Percentiles rank a stretch among this genome's conserved stretches.
phyloP scores from a whole-genome alignment of 148 eudicot species.

The Dianthus caryophyllus region DNA sequence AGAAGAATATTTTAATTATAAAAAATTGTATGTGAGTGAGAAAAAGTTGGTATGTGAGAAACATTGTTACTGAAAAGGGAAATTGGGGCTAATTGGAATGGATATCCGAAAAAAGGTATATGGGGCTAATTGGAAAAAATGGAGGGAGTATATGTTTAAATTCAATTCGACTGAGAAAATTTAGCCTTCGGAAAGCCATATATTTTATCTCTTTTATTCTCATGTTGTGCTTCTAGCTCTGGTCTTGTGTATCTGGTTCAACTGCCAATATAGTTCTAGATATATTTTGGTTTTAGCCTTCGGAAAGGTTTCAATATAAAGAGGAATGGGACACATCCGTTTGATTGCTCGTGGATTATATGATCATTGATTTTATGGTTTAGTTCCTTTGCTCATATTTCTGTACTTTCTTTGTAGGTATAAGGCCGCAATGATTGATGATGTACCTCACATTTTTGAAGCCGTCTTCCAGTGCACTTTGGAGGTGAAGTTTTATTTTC shows the following conservation, averaged over 20 bases:
- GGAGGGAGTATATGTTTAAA: too few relatives aligned
- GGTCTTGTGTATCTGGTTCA: background rate
- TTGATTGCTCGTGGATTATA: too few relatives aligned
- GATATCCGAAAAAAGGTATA: too few relatives aligned
- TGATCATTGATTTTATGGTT: background rate
- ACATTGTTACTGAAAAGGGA: too few relatives aligned
- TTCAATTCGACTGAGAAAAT: background rate
- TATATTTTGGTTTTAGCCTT: background rate
- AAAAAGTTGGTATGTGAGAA: too few relatives aligned
- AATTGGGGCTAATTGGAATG: too few relatives aligned
- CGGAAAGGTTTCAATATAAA: background rate
- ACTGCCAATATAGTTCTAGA: background rate
- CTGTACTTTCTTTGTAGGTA: slow-evolving; percentile 40
- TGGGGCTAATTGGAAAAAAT: too few relatives aligned
- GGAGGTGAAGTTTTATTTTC: slow-evolving; percentile 46
- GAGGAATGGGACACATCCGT: background rate
- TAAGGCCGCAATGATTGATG: slow-evolving; percentile 85
- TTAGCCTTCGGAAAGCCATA: background rate
- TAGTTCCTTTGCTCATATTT: background rate
- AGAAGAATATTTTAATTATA: too few relatives aligned
- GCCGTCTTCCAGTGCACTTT: slow-evolving; percentile 95
- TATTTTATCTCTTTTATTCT: background rate
- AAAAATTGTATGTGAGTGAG: too few relatives aligned
- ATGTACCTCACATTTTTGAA: slow-evolving; percentile 89
- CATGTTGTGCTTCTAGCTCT: background rate